phyloP scores from a whole-genome alignment of 176 grass and related monocot genomes.

The sorghum (Sorghum bicolor) region DNA sequence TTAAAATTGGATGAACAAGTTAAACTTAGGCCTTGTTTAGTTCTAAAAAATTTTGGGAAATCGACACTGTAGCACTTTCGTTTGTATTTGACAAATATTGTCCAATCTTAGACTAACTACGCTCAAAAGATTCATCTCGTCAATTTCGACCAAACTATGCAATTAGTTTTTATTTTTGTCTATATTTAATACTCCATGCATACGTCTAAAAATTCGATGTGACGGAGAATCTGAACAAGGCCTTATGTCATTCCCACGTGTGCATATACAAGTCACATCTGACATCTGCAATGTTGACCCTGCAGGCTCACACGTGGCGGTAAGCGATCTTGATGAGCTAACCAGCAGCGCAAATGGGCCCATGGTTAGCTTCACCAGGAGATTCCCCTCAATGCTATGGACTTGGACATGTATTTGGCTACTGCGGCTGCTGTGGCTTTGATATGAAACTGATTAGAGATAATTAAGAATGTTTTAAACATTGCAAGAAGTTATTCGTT shows the following conservation, averaged over 20 bases:
- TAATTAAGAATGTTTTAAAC: neutral
- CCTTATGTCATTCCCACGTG: neutral
- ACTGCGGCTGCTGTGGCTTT: constrained; percentile 14
- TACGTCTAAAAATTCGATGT: too few relatives aligned
- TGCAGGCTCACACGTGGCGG: constrained; percentile 53
- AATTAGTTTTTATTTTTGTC: too few relatives aligned
- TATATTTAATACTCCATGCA: too few relatives aligned
- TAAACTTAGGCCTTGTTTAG: neutral
- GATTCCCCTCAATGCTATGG: neutral
- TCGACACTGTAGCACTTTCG: too few relatives aligned
- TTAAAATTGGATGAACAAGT: neutral
- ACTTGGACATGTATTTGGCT: constrained; percentile 15
- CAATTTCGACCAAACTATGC: too few relatives aligned
- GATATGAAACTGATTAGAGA: neutral
- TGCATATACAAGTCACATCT: neutral
- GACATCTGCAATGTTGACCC: neutral
- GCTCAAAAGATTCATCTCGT: too few relatives aligned
- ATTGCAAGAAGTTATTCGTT: neutral
- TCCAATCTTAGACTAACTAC: too few relatives aligned
- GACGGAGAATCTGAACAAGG: too few relatives aligned
- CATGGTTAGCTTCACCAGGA: constrained; percentile 13
- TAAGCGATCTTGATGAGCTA: neutral
- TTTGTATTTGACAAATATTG: too few relatives aligned
- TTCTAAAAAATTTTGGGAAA: too few relatives aligned
- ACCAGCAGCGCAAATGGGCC: constrained; percentile 25